Conservation (phyloP, 2,329 filamentous ascomycete genomes). For the Cercospora sp. region DNA sequence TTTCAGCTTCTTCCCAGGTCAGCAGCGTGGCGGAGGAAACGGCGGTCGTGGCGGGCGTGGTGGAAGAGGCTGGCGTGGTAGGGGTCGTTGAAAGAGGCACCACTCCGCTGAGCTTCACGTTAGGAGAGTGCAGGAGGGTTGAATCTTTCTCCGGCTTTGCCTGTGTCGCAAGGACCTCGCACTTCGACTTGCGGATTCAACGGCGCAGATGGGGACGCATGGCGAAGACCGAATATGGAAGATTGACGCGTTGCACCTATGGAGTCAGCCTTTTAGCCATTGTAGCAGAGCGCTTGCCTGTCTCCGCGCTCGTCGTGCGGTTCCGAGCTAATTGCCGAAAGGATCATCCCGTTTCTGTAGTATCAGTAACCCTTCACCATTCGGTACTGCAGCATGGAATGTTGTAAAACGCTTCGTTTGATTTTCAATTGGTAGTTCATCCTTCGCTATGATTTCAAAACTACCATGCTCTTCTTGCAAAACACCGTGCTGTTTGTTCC, state of each 20-base stretch:
- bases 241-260: too few relatives aligned
- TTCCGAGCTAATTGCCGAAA: too few relatives aligned
- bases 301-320: too few relatives aligned
- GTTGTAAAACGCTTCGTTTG: too few relatives aligned
- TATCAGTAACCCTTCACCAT: too few relatives aligned
- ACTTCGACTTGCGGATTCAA: not conserved
- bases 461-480: not conserved
- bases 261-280: too few relatives aligned
- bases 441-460: not conserved
- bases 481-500: not conserved
- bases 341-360: too few relatives aligned
- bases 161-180: too few relatives aligned
- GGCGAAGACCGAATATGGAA: not conserved
- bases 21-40: constrained; percentile 1
- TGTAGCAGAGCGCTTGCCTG: too few relatives aligned
- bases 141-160: not conserved
- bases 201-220: not conserved
- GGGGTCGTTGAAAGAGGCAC: not conserved
- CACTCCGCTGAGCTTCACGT: not conserved
- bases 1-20: constrained; percentile 25
- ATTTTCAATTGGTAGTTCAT: too few relatives aligned
- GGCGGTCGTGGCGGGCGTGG: constrained; percentile 9
- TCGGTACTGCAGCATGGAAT: too few relatives aligned
- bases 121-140: not conserved
- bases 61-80: constrained; percentile 6